Conservation (phyloP, 106 monocot species). For the Platanthera zijinensis region DNA sequence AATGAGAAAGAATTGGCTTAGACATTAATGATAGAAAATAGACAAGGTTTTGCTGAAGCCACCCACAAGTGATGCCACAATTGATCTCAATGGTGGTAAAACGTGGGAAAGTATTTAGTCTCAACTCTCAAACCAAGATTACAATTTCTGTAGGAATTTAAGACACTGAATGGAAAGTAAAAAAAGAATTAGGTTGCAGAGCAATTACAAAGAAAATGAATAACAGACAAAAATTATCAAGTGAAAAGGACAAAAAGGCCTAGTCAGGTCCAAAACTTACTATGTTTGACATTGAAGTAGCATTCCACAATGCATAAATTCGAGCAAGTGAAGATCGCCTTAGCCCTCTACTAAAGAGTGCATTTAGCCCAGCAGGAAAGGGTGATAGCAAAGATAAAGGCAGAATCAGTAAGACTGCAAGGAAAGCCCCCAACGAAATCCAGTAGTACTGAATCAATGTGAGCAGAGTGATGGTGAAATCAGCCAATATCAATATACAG, state of each 20-base stretch:
- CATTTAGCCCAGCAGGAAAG: slow-evolving; percentile 85
- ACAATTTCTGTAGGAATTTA: background rate
- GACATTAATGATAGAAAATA: background rate
- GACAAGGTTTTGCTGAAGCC: background rate
- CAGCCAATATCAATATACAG: slow-evolving; percentile 60
- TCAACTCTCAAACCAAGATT: background rate
- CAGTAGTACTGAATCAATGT: slow-evolving; percentile 74
- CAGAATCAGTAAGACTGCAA: slow-evolving; percentile 71
- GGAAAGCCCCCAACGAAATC: slow-evolving; percentile 83
- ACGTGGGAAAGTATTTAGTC: background rate
- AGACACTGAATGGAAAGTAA: no score
- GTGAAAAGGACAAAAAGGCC: background rate
- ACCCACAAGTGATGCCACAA: background rate
- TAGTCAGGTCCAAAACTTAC: slow-evolving; percentile 32
- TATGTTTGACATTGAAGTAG: slow-evolving; percentile 72
- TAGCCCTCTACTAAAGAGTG: slow-evolving; percentile 79
- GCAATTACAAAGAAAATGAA: background rate
- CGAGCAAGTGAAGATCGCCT: slow-evolving; percentile 79
- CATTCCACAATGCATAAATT: slow-evolving; percentile 92
- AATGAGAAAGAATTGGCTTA: no score
- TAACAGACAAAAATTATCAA: background rate
- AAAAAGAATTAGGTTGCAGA: background rate
- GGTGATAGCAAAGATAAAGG: slow-evolving; percentile 77
- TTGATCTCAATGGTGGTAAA: background rate
- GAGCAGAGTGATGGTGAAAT: slow-evolving; percentile 66